Evolutionary conservation across 2,329 filamentous ascomycete species (phyloP).

Genomic region (Colletotrichum paranaense): DNA sequence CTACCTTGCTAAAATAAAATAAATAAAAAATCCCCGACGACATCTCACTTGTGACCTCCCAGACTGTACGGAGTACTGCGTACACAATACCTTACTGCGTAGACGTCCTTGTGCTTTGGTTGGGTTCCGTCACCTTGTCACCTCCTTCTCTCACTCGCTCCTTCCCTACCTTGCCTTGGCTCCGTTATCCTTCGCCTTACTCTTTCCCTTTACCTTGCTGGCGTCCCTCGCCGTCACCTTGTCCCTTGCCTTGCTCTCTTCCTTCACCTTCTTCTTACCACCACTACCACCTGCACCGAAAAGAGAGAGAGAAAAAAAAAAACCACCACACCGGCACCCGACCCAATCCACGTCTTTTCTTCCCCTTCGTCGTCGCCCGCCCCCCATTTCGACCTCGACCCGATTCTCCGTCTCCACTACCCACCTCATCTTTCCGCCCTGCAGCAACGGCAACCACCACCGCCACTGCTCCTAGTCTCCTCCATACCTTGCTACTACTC

Average conservation of each 20-base stretch:
- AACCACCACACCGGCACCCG: neutral
- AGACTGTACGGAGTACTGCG: too few species aligned
- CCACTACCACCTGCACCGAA: neutral
- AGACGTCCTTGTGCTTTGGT: constrained; percentile 2
- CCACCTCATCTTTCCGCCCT: constrained; percentile 36
- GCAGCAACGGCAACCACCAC: constrained; percentile 33
- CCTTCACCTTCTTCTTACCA: constrained; percentile 5
- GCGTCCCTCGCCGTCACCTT: neutral
- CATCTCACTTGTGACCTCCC: constrained; percentile 28
- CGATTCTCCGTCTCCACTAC: constrained; percentile 20
- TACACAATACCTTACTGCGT: too few species aligned
- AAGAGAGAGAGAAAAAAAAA: neutral
- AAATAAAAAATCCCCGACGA: constrained; percentile 33
- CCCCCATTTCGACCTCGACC: constrained; percentile 32
- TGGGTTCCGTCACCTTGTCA: constrained; percentile 15
- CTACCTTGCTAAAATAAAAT: neutral
- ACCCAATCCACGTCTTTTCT: constrained; percentile 24
- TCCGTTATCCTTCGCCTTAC: constrained; percentile 10
- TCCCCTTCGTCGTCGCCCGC: constrained; percentile 16
- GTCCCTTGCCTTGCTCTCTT: neutral
- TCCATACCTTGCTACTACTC: constrained; percentile 20
- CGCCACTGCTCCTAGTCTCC: constrained; percentile 12
- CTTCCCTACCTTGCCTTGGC: neutral
- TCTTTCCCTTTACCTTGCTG: neutral
- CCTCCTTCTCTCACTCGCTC: constrained; percentile 4